These are phyloP conservation scores for Aurantiochytrium sp. DNA, from an alignment of 108 stramenopile genomes.

Conservation along the genomic window DNA sequence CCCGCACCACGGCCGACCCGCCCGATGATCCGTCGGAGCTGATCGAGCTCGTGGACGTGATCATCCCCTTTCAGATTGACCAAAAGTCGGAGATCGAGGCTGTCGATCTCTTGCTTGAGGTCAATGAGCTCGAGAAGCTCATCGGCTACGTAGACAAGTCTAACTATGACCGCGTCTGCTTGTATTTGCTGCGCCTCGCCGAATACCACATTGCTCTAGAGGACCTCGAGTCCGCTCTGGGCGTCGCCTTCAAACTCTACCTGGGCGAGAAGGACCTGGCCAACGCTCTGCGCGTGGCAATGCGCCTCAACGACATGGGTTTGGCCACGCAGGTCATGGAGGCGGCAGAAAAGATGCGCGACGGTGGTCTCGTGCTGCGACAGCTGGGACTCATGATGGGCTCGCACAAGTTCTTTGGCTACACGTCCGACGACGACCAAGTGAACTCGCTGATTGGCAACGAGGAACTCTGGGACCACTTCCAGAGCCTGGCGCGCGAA, in stretches of 20 bases:
- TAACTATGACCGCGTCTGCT: slow-evolving; percentile 85
- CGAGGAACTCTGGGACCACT: slow-evolving; percentile 74
- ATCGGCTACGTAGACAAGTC: slow-evolving; percentile 72
- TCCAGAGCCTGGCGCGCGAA: slow-evolving; percentile 60
- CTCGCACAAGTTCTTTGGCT: background rate
- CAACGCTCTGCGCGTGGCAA: slow-evolving; percentile 85
- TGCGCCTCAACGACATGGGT: slow-evolving; percentile 59
- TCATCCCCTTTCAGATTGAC: slow-evolving; percentile 90
- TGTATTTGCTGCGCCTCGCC: slow-evolving; percentile 91
- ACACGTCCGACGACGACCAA: slow-evolving; percentile 40
- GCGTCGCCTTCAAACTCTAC: slow-evolving; percentile 78
- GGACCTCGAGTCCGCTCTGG: slow-evolving; percentile 77
- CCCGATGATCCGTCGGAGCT: slow-evolving; percentile 58
- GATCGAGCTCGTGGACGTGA: slow-evolving; percentile 80
- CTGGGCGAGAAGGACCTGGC: slow-evolving; percentile 66
- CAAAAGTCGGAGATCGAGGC: slow-evolving; percentile 99
- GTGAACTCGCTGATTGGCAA: slow-evolving; percentile 88
- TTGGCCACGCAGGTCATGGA: background rate
- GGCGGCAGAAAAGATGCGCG: slow-evolving; percentile 7
- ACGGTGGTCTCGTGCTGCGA: slow-evolving; percentile 27
- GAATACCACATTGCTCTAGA: slow-evolving; percentile 88
- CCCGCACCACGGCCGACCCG: background rate
- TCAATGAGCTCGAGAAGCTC: slow-evolving; percentile 72
- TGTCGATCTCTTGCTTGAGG: slow-evolving; percentile 93
- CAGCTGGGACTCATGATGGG: slow-evolving; percentile 63